Evolutionary conservation across 768 basidiomycete genomes (phyloP).

Genomic region (Krasilnikovozyma curviuscula): DNA sequence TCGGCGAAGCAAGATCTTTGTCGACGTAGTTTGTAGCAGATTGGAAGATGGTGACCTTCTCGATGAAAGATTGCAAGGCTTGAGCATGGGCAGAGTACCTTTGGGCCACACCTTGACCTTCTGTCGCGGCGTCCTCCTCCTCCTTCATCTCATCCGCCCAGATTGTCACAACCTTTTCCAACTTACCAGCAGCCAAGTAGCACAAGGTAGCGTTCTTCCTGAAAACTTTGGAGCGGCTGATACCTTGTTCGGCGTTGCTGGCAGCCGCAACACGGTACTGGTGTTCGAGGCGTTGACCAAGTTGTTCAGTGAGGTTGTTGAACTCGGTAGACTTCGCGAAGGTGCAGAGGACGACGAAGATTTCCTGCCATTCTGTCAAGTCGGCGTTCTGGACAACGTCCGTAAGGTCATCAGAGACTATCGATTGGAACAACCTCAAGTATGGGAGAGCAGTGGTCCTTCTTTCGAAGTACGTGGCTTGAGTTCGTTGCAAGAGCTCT

Average conservation of each 20-base stretch:
- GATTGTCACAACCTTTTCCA: conserved; percentile 73
- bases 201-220: conserved; percentile 80
- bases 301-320: conserved; percentile 65
- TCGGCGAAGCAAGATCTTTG: conserved; percentile 37
- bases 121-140: conserved; percentile 45
- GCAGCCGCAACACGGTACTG: conserved; percentile 41
- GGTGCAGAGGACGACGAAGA: conserved; percentile 88
- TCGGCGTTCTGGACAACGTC: conserved; percentile 96
- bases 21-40: conserved; percentile 38
- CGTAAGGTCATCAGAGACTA: conserved; percentile 73
- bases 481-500: conserved; percentile 66
- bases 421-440: conserved; percentile 80
- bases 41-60: conserved; percentile 90
- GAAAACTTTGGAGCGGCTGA: conserved; percentile 32
- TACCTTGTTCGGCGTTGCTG: too few species aligned
- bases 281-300: conserved; percentile 77
- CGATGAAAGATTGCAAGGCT: conserved; percentile 80
- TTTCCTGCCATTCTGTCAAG: conserved; percentile 81
- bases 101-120: conserved; percentile 13
- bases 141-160: conserved; percentile 80
- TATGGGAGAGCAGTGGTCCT: conserved; percentile 59
- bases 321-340: conserved; percentile 77
- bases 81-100: conserved; percentile 59
- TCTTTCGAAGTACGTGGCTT: conserved; percentile 80
- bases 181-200: conserved; percentile 71